phyloP scores from a whole-genome alignment of 768 basidiomycete genomes.

The Fibroporia radiculosa region DNA sequence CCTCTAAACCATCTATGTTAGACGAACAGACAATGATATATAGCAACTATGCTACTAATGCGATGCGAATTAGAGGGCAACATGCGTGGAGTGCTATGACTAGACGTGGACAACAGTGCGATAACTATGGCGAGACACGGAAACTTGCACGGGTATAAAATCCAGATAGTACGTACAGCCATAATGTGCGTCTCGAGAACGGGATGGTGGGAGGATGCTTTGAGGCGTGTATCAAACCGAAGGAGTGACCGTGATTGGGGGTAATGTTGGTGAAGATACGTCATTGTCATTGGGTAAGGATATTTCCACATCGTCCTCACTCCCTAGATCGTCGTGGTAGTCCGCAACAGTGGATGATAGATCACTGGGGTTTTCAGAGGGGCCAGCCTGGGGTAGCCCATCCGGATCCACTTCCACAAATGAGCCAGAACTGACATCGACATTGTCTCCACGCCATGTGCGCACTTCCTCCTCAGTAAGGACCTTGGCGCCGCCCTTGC shows the following conservation, averaged over 20 bases:
- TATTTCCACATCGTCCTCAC: conserved; percentile 24
- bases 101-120: too few relatives aligned
- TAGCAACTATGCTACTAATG: too few relatives aligned
- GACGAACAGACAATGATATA: too few relatives aligned
- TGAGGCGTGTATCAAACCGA: too few relatives aligned
- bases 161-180: too few relatives aligned
- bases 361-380: conserved; percentile 11
- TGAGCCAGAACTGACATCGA: conserved; percentile 11
- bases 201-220: too few relatives aligned
- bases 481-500: conserved; percentile 52
- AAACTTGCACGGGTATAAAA: too few relatives aligned
- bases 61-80: too few relatives aligned
- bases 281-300: conserved; percentile 14
- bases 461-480: conserved; percentile 67
- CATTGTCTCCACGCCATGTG: conserved; percentile 35
- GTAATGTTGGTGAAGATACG: conserved; percentile 18
- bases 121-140: too few relatives aligned
- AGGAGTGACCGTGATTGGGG: conserved; percentile 39
- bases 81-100: too few relatives aligned
- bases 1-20: too few relatives aligned
- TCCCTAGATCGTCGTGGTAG: conserved; percentile 10
- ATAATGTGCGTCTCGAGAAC: too few relatives aligned
- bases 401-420: conserved; percentile 10
- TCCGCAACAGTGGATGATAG: conserved; percentile 15
- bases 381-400: conserved; percentile 6